These are phyloP conservation scores for Colletotrichum falcatum DNA, from an alignment of 2,329 filamentous ascomycete species.

Conservation along the genomic window DNA sequence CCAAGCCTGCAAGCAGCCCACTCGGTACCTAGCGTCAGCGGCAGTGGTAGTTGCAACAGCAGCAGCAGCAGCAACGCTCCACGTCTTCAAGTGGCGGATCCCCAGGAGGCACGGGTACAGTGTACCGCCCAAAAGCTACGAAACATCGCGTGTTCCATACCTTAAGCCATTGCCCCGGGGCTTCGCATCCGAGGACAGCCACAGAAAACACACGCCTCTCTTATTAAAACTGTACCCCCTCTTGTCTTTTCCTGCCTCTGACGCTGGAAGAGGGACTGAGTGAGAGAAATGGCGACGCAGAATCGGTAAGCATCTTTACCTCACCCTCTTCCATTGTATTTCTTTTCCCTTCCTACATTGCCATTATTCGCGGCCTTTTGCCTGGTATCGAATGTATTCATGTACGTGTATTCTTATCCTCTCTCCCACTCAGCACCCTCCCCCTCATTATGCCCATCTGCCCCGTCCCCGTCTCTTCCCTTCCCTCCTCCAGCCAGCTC, in stretches of 20 bases:
- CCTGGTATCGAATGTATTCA: conserved; percentile 4
- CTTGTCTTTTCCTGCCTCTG: conserved; percentile 7
- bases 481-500: not conserved
- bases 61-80: not conserved
- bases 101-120: conserved; percentile 36
- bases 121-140: conserved; percentile 34
- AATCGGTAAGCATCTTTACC: conserved; percentile 48
- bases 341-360: not conserved
- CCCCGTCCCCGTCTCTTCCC: conserved; percentile 4
- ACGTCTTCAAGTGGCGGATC: conserved; percentile 19
- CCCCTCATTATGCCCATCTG: too few species aligned
- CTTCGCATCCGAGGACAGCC: conserved; percentile 35
- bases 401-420: not conserved
- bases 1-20: conserved; percentile 13
- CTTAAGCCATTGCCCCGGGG: conserved; percentile 34
- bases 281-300: conserved; percentile 49
- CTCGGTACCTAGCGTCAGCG: not conserved
- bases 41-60: not conserved
- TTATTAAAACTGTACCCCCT: conserved; percentile 36
- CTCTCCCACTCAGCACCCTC: conserved; percentile 1
- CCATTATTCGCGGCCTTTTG: not conserved
- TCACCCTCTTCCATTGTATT: conserved; percentile 6
- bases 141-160: conserved; percentile 43
- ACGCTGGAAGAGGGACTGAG: conserved; percentile 21
- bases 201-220: conserved; percentile 34